Base-by-base conservation (phyloP, 768 basidiomycete species). In the Lentinula sp. region DNA sequence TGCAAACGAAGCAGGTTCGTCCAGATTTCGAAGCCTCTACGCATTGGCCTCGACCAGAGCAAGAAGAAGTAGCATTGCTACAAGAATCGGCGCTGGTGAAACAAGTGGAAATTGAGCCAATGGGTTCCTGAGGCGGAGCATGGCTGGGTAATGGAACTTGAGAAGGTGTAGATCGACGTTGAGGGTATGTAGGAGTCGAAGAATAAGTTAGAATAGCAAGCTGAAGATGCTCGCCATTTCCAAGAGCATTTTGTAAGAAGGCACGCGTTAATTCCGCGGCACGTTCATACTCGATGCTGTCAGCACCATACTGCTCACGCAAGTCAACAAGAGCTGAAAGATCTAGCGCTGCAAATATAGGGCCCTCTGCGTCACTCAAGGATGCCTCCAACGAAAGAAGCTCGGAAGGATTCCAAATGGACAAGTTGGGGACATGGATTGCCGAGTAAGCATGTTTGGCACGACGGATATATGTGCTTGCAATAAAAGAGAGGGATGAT, bases 41-140 rank as follows among this genome's bases (percentile, higher is more conserved):
- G 66, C 92, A 94, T 63, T 81, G 67, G 0, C 92, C 92, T 53
- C 84, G 79, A 8, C 87, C 87, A 7, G 87, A 88, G 70, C 92
- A 94, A 23, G 76, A 67, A 52, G 76, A 77, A 6, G 92, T 94
- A 53, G 77, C 76, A 64, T 87, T 84, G 32, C 68, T 73, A 71
- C 92, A 94, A 0, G 76, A 71, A 23, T 83, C 78, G 18, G 72
- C 70, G 23, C 81, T 79, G 2, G 74, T 66, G 68, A 84, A 86
- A 74, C 92, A 94, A 6, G 84, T 81, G 13, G 86, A 82, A 35
- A 85, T 70, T 41, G 80, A 79, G 57, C 80, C 81, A 57, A 86
- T 81, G 1, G 87, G 86, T 62, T 82, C 70, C 61, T 81, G 76
- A 7, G 81, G 77, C 5, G 78, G 70, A 2, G 78, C 75, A 15